Base-by-base conservation (phyloP, 805 yeast genomes). In the Cyberlindnera mycetangii region DNA sequence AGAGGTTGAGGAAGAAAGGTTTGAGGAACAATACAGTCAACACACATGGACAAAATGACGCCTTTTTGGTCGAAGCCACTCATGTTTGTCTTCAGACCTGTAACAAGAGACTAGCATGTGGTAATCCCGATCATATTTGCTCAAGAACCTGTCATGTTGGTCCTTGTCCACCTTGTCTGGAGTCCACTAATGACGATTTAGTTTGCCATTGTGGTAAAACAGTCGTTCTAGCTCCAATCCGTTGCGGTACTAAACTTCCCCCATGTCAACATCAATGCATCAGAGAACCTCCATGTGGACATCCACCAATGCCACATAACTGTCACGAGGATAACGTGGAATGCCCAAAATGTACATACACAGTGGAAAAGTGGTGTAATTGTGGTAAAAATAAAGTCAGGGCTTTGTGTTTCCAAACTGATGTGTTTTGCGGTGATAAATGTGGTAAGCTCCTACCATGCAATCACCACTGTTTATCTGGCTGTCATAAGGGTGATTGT, bases 191-290 rank as follows among this genome's bases (percentile, higher is more conserved):
- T 32, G 88, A 85, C 16, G 96, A 88, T 59, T 67, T 85, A 53
- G 76, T 79, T 3, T 88, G 96, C 58, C 75, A 83, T 39, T 88
- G 96, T 68, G 95, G 96, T 3, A 71, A 74, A 50, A 88, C 96
- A 0, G 74, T 85, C 3, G 71, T 88, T 6, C 74, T 72, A 17
- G 96, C 95, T 0, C 96, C 96, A 0, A 88, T 87, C 9, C 68
- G 96, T 51, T 88, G 96, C 67, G 96, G 96, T 12, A 78, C 87
- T 0, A 70, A 64, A 36, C 59, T 85, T 27, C 84, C 84, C 4
- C 72, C 71, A 10, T 88, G 96, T 65, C 70, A 68, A 19, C 73
- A 76, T 48, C 89, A 77, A 49, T 88, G 96, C 62, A 64, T 68
- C 3, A 69, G 87, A 39, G 56, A 54, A 2, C 70, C 69, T 27